Evolutionary conservation across 1,284 basidiomycete genomes (phyloP).

Genomic region (Microbotryomycetes sp.): DNA sequence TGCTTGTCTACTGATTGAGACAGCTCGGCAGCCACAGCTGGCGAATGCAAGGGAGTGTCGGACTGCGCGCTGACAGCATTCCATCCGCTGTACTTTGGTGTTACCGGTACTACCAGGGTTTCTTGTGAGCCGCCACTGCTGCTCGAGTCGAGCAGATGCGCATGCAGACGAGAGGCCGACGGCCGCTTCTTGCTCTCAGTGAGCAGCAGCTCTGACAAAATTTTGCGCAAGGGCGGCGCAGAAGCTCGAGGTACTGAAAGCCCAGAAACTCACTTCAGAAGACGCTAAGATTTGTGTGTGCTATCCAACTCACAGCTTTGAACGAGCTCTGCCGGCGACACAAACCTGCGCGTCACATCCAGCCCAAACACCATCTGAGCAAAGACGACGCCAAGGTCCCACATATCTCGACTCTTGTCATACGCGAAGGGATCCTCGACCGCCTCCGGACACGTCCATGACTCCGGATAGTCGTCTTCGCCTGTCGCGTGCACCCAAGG

Average conservation of each 20-base stretch:
- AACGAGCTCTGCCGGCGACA: slow-evolving; percentile 27
- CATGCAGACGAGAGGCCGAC: slow-evolving; percentile 7
- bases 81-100: slow-evolving; percentile 18
- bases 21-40: background rate
- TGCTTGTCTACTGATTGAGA: slow-evolving; percentile 1
- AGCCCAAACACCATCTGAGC: slow-evolving; percentile 33
- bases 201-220: slow-evolving; percentile 25
- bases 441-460: slow-evolving; percentile 27
- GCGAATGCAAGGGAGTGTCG: slow-evolving; percentile 12
- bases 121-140: slow-evolving; percentile 4
- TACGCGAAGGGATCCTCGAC: slow-evolving; percentile 30
- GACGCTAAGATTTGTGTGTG: background rate
- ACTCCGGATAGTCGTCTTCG: slow-evolving; percentile 20
- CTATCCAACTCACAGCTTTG: background rate
- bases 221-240: slow-evolving; percentile 12
- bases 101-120: slow-evolving; percentile 11
- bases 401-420: slow-evolving; percentile 30
- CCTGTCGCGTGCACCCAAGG: slow-evolving; percentile 16
- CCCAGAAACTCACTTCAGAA: too few relatives aligned
- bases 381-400: slow-evolving; percentile 33
- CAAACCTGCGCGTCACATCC: slow-evolving; percentile 21
- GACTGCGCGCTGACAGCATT: background rate
- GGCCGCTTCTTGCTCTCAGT: slow-evolving; percentile 27
- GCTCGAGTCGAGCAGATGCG: slow-evolving; percentile 20
- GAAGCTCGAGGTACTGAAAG: slow-evolving; percentile 12